A percentile compares a stretch with the other conserved stretches of the same genome.
phyloP scores from a whole-genome alignment of 371 early-diverging fungal species.

The Rhizopus microsporus region DNA sequence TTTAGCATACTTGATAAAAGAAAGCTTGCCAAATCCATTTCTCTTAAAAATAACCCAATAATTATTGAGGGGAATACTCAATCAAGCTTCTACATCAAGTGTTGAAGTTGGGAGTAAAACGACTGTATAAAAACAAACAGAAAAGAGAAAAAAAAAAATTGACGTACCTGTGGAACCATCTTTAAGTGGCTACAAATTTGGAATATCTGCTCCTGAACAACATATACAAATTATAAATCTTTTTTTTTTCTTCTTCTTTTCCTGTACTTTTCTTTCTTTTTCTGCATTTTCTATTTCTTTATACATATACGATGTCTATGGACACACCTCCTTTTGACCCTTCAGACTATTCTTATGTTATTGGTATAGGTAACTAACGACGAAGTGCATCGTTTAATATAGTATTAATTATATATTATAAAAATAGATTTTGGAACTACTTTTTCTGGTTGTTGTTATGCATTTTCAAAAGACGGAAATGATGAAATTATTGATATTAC shows the following conservation, averaged over 20 bases:
- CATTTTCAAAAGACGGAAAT: constrained; percentile 50
- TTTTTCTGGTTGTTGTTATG: constrained; percentile 55
- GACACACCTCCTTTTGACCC: constrained; percentile 32
- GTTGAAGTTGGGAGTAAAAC: too few species aligned
- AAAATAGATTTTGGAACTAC: constrained; percentile 61
- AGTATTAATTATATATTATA: background rate
- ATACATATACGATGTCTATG: background rate
- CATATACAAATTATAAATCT: background rate
- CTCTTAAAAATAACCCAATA: too few species aligned
- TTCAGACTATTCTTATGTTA: constrained; percentile 48
- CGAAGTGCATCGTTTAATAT: background rate
- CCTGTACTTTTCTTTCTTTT: background rate
- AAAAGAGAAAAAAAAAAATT: too few species aligned
- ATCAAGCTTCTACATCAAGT: too few species aligned
- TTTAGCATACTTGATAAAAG: too few species aligned
- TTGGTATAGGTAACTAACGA: constrained; percentile 44
- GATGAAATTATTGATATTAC: constrained; percentile 54
- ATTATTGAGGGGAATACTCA: too few species aligned
- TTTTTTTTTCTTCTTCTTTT: background rate
- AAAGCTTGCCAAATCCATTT: too few species aligned
- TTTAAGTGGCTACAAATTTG: constrained; percentile 2
- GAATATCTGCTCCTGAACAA: constrained; percentile 3
- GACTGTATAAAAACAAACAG: background rate
- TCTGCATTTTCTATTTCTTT: background rate
- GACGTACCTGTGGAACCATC: background rate